These are phyloP conservation scores for Aspergillus leporis DNA, from an alignment of 495 filamentous ascomycete species.

Conservation along the genomic window DNA sequence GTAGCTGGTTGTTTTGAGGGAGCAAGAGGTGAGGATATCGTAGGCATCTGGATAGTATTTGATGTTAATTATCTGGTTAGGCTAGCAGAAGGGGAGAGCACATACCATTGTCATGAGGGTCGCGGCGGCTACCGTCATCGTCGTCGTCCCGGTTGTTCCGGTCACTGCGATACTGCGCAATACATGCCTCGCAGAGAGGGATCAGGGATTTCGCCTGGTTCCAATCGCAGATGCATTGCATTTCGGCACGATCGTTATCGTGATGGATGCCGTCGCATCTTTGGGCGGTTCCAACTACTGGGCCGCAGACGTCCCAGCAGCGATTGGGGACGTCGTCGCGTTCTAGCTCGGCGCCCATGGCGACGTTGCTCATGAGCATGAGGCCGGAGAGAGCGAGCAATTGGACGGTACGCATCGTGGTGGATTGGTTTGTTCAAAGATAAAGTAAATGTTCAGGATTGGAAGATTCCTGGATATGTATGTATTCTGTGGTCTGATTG, in stretches of 20 bases:
- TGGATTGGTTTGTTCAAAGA: not conserved
- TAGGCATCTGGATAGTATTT: constrained; percentile 28
- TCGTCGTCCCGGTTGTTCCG: constrained; percentile 17
- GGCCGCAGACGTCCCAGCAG: constrained; percentile 33
- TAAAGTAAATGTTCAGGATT: not conserved
- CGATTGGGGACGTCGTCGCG: constrained; percentile 34
- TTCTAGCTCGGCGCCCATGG: constrained; percentile 31
- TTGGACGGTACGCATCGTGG: constrained; percentile 30
- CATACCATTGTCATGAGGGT: constrained; percentile 28
- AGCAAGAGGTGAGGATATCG: constrained; percentile 35
- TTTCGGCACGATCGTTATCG: constrained; percentile 32
- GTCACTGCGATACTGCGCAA: constrained; percentile 27
- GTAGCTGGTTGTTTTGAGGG: constrained; percentile 33
- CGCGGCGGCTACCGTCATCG: constrained; percentile 17
- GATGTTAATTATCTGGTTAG: not conserved
- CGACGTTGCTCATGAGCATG: constrained; percentile 28
- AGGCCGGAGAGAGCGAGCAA: constrained; percentile 30
- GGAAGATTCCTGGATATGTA: not conserved
- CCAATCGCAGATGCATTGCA: constrained; percentile 37
- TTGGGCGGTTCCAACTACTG: constrained; percentile 27
- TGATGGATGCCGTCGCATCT: constrained; percentile 29
- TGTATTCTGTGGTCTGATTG: constrained; percentile 2
- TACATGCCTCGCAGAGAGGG: constrained; percentile 41
- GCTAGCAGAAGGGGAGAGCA: constrained; percentile 1
- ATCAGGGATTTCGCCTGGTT: constrained; percentile 25